A percentile compares a stretch with the other conserved stretches of the same genome.
Evolutionary conservation across 1,284 basidiomycete species (phyloP).

Genomic region (Ganoderma sinense): DNA sequence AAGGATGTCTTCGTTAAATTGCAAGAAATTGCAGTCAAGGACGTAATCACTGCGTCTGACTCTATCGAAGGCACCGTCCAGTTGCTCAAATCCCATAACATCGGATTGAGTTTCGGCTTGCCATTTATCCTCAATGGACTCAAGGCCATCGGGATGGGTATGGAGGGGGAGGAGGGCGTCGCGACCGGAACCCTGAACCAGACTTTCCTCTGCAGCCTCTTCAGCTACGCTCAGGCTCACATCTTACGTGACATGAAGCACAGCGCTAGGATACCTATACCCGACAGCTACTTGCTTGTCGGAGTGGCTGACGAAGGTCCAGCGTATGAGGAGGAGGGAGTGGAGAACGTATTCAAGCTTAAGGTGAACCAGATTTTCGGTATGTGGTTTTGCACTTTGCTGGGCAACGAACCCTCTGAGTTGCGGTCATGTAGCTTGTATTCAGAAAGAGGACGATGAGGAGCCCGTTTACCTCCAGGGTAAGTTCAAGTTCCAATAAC

Average conservation of each 20-base stretch:
- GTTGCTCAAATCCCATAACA: constrained; percentile 55
- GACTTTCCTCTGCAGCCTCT: constrained; percentile 63
- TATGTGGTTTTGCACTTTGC: constrained; percentile 35
- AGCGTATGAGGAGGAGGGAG: constrained; percentile 57
- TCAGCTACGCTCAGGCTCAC: constrained; percentile 62
- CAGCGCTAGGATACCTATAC: constrained; percentile 73
- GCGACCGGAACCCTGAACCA: constrained; percentile 51
- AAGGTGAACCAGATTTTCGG: constrained; percentile 68
- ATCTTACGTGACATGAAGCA: constrained; percentile 78
- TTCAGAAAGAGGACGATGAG: constrained; percentile 54
- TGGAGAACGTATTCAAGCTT: constrained; percentile 60
- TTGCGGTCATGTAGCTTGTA: constrained; percentile 51
- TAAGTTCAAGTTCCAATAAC: background rate
- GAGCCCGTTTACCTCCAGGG: constrained; percentile 63
- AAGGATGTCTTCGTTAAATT: constrained; percentile 61
- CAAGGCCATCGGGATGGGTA: constrained; percentile 53
- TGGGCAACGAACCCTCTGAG: background rate
- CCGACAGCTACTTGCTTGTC: constrained; percentile 69
- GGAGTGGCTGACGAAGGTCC: constrained; percentile 84
- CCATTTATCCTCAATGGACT: constrained; percentile 58
- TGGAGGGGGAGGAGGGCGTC: constrained; percentile 42
- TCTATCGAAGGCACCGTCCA: constrained; percentile 53
- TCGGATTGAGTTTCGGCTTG: constrained; percentile 62
- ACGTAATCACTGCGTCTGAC: constrained; percentile 62
- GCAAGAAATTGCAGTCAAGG: constrained; percentile 59